Base-by-base conservation (phyloP, 1,139 yeast genomes). In the Ashbya aceris region DNA sequence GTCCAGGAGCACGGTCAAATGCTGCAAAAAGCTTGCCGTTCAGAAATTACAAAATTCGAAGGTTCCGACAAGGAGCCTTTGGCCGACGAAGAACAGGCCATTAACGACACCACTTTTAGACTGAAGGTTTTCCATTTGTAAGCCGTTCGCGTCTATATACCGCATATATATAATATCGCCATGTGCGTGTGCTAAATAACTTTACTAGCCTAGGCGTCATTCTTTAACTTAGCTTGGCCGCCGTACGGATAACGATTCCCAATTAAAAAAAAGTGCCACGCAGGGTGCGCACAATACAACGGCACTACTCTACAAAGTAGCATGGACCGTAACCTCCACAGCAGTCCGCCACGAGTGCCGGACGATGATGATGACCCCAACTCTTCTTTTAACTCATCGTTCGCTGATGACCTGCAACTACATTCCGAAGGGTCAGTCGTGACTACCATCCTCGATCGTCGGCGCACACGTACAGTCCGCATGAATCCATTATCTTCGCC, bases 21-120 rank as follows among this genome's bases (percentile, higher is more conserved):
- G 63, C 70, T 93, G 53, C 66, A 77, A 47, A 89, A 87, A 71
- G 76, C 87, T 34, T 77, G 95, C 49, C 81, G 86, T 65, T 54
- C 70, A 36, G 71, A 65, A 42, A 54, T 63, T 39, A 49, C 50
- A 36, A 60, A 61, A 60, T 48, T 50, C 42, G 71, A 64, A 32
- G 63, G 64, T 34, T 52, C 66, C 10, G 61, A 55, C 29, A 51
- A 59, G 17, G 70, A 67, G 37, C 70, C 83, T 44, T 75, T 91
- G 53, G 87, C 85, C 49, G 94, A 85, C 53, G 98, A 91, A 68
- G 95, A 87, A 58, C 95, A 87, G 61, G 68, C 75, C 50, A 87
- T 91, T 60, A 87, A 85, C 56, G 96, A 87, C 49, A 83, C 96
- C 41, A 68, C 76, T 40, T 82, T 91, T 70, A 73, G 76, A 54